Percentiles rank a stretch among this genome's conserved stretches.
phyloP scores from a whole-genome alignment of 176 grass and related monocot genomes.

The Aegilops sharonensis region DNA sequence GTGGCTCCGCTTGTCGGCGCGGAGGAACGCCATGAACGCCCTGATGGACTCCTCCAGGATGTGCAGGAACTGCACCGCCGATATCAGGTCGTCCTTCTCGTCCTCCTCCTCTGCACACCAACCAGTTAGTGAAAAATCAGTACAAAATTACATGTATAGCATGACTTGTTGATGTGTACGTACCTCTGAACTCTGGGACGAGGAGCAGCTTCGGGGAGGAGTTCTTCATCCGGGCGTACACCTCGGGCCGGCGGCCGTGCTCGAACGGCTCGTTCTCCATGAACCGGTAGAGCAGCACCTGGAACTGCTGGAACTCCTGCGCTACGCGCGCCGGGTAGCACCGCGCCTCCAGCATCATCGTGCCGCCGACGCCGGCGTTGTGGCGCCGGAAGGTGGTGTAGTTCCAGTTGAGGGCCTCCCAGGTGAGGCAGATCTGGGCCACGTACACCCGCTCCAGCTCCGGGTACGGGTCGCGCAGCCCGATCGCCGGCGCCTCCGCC shows the following conservation, averaged over 20 bases:
- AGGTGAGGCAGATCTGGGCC: conserved; percentile 81
- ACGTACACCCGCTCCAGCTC: conserved; percentile 88
- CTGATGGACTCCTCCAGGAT: conserved; percentile 71
- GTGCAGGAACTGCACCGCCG: conserved; percentile 67
- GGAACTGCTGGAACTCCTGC: conserved; percentile 94
- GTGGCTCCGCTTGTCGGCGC: conserved; percentile 62
- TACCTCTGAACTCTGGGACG: conserved; percentile 84
- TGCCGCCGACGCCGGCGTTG: conserved; percentile 13
- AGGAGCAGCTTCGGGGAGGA: conserved; percentile 74
- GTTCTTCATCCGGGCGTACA: conserved; percentile 78
- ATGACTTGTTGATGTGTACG: too few species aligned
- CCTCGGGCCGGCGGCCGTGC: conserved; percentile 56
- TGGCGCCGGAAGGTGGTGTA: conserved; percentile 53
- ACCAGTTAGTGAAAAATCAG: not conserved
- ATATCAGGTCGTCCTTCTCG: conserved; percentile 76
- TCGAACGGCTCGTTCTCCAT: conserved; percentile 93
- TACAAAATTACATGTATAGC: not conserved
- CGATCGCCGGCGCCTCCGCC: conserved; percentile 1
- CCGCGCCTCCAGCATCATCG: conserved; percentile 21
- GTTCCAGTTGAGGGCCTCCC: conserved; percentile 96
- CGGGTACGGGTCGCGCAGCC: conserved; percentile 55
- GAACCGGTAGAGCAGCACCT: conserved; percentile 87
- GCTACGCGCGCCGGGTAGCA: conserved; percentile 71
- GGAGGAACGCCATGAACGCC: conserved; percentile 87
- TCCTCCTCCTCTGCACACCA: conserved; percentile 39